phyloP scores from a whole-genome alignment of 2,329 filamentous ascomycete genomes.

The Ceratocystis albifundus region DNA sequence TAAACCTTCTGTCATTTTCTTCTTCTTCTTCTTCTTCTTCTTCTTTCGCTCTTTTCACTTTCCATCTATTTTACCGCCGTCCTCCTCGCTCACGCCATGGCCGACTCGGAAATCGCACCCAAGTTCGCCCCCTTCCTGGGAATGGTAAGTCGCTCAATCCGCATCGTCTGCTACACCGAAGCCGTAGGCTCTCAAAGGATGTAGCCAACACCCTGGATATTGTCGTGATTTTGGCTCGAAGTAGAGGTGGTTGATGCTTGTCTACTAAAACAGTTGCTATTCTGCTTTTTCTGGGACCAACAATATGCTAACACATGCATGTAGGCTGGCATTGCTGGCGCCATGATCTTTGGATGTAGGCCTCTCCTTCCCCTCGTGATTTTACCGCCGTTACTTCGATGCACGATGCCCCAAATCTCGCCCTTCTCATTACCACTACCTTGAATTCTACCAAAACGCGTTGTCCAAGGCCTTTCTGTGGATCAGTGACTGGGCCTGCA shows the following conservation, averaged over 20 bases:
- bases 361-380: slow-evolving; percentile 24
- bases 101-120: slow-evolving; percentile 51
- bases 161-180: neutral
- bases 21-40: neutral
- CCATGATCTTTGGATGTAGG: slow-evolving; percentile 78
- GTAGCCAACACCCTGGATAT: neutral
- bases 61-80: neutral
- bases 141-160: slow-evolving; percentile 51
- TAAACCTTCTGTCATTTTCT: neutral
- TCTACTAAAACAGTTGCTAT: neutral
- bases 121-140: slow-evolving; percentile 82
- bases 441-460: neutral
- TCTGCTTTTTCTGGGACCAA: neutral
- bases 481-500: neutral
- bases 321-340: slow-evolving; percentile 64
- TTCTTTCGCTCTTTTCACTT: too few species aligned
- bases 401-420: neutral
- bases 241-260: too few species aligned
- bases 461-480: neutral
- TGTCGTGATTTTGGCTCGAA: too few species aligned
- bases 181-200: neutral
- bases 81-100: slow-evolving; percentile 33
- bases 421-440: neutral
- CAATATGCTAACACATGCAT: slow-evolving; percentile 8
- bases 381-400: neutral